A percentile compares a stretch with the other conserved stretches of the same genome.
These are phyloP conservation scores for Cladorrhinum sp. DNA, from an alignment of 2,329 filamentous ascomycete species.

Conservation along the genomic window DNA sequence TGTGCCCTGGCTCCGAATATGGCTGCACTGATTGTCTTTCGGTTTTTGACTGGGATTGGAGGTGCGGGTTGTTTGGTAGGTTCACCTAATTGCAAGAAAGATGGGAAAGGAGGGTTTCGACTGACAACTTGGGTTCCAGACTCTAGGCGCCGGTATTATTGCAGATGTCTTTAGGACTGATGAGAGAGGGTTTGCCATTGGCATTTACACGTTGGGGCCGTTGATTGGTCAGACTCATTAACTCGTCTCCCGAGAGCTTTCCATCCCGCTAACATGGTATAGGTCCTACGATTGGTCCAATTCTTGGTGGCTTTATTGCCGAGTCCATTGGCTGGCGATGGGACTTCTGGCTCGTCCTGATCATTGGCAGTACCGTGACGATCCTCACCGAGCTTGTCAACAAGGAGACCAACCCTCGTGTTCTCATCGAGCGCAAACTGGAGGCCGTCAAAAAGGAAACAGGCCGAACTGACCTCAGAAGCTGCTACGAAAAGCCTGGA, in stretches of 20 bases:
- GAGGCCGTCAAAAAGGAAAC: conserved; percentile 44
- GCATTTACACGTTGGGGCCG: conserved; percentile 47
- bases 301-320: conserved; percentile 49
- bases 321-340: conserved; percentile 52
- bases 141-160: conserved; percentile 54
- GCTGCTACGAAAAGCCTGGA: conserved; percentile 42
- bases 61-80: conserved; percentile 48
- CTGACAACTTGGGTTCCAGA: conserved; percentile 24
- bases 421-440: conserved; percentile 51
- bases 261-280: neutral
- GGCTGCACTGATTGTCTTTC: conserved; percentile 54
- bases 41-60: conserved; percentile 58
- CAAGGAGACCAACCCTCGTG: conserved; percentile 47
- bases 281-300: conserved; percentile 45
- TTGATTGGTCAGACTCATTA: conserved; percentile 34
- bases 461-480: conserved; percentile 42
- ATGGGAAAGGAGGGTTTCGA: too few species aligned
- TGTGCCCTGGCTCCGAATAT: conserved; percentile 59
- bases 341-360: conserved; percentile 52
- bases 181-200: conserved; percentile 47
- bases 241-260: neutral
- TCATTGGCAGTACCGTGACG: conserved; percentile 39
- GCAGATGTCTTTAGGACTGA: conserved; percentile 51
- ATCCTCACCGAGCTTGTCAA: conserved; percentile 41
- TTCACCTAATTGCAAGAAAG: too few species aligned